A percentile compares a stretch with the other conserved stretches of the same genome.
Evolutionary conservation across 106 monocot genomes (phyloP).

Genomic region (Allium cepa): DNA sequence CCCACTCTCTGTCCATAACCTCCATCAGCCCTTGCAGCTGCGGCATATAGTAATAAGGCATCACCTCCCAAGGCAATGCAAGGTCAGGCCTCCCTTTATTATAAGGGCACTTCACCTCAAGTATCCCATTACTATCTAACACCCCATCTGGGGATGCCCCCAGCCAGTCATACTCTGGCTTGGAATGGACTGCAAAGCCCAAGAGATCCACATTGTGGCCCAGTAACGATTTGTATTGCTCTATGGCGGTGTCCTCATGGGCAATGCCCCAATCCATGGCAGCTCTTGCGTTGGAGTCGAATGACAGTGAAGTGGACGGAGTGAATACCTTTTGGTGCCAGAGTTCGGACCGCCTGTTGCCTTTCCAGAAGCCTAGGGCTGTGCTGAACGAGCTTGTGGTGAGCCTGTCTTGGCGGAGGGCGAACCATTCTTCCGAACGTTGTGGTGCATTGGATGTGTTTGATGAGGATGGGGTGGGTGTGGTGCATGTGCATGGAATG

Average conservation of each 20-base stretch:
- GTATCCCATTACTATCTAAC: constrained; percentile 56
- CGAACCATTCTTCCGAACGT: constrained; percentile 92
- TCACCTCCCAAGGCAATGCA: constrained; percentile 64
- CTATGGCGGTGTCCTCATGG: constrained; percentile 61
- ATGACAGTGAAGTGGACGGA: constrained; percentile 6
- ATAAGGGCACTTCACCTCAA: constrained; percentile 96
- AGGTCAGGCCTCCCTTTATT: constrained; percentile 91
- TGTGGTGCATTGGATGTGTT: constrained; percentile 51
- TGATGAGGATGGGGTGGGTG: constrained; percentile 16
- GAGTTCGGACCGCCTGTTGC: constrained; percentile 59
- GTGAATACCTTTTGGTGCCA: constrained; percentile 86
- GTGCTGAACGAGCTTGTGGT: constrained; percentile 97
- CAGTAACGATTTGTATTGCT: constrained; percentile 68
- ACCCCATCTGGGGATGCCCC: constrained; percentile 94
- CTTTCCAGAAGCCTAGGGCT: constrained; percentile 89
- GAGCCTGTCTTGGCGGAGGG: constrained; percentile 83
- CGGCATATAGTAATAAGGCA: constrained; percentile 97
- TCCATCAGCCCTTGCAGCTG: constrained; percentile 99
- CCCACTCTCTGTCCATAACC: constrained; percentile 93
- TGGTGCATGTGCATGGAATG: constrained; percentile 29
- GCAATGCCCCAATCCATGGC: constrained; percentile 86
- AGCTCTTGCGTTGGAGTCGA: constrained; percentile 48
- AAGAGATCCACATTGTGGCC: constrained; percentile 56
- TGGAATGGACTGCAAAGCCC: constrained; percentile 73
- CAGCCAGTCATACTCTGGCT: constrained; percentile 59